These are phyloP conservation scores for Trichophyton simii DNA, from an alignment of 2,329 filamentous ascomycete genomes.

Conservation along the genomic window DNA sequence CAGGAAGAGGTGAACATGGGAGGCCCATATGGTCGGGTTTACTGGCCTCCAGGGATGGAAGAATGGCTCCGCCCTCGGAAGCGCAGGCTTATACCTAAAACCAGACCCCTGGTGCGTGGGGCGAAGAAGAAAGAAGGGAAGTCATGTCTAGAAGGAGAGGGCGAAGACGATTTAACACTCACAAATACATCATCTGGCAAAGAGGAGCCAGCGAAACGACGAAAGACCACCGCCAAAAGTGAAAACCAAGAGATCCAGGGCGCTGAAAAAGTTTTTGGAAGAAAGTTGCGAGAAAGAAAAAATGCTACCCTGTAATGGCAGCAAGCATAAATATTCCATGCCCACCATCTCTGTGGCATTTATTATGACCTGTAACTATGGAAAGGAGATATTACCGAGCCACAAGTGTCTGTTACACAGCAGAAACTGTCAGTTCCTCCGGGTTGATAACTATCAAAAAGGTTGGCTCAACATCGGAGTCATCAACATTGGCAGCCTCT, in stretches of 20 bases:
- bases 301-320: neutral
- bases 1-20: conserved; percentile 70
- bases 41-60: conserved; percentile 83
- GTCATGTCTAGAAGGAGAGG: neutral
- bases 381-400: no score
- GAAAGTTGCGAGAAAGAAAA: neutral
- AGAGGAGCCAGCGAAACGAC: neutral
- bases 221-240: neutral
- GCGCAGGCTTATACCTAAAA: conserved; percentile 3
- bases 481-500: no score
- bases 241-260: neutral
- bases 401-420: no score
- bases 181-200: neutral
- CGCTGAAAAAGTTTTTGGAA: neutral
- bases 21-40: conserved; percentile 66
- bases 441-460: no score
- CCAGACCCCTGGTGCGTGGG: neutral
- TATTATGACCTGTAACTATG: no score
- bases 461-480: no score
- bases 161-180: neutral
- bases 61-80: conserved; percentile 80
- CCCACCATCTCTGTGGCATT: no score
- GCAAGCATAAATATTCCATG: no score
- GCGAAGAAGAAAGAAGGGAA: neutral
- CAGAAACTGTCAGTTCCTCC: no score